phyloP scores from a whole-genome alignment of 1,284 basidiomycete species.

The Apiotrichum sp. region DNA sequence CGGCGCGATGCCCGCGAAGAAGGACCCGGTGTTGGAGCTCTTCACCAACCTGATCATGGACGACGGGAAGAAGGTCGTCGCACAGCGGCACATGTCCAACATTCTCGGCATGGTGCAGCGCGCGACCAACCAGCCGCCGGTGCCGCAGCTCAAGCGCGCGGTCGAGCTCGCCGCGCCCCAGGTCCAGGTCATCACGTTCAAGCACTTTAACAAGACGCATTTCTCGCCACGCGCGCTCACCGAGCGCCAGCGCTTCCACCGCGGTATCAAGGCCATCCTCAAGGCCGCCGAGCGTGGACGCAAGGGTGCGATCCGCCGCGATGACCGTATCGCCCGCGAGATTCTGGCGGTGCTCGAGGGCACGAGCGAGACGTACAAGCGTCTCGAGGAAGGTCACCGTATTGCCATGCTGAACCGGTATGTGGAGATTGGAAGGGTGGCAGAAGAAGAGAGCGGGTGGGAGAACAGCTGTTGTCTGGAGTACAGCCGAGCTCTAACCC shows the following conservation, averaged over 20 bases:
- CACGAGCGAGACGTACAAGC: constrained; percentile 54
- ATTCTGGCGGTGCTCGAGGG: constrained; percentile 63
- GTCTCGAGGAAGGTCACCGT: constrained; percentile 61
- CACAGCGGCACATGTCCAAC: constrained; percentile 55
- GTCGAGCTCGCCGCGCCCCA: constrained; percentile 62
- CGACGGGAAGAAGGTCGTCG: constrained; percentile 63
- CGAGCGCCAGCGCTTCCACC: constrained; percentile 67
- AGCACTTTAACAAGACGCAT: constrained; percentile 58
- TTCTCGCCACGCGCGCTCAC: constrained; percentile 62
- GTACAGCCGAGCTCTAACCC: too few relatives aligned
- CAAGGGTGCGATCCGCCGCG: constrained; percentile 53
- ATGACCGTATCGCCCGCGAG: constrained; percentile 68
- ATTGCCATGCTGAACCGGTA: constrained; percentile 75
- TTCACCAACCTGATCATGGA: constrained; percentile 62
- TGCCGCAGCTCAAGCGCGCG: constrained; percentile 70
- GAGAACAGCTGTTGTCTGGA: too few relatives aligned
- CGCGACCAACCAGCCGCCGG: constrained; percentile 64
- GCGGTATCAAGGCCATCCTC: constrained; percentile 63
- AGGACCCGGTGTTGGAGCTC: constrained; percentile 69
- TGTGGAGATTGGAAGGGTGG: constrained; percentile 33
- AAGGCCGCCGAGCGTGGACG: constrained; percentile 53
- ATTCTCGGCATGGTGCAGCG: constrained; percentile 57
- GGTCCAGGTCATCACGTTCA: constrained; percentile 53
- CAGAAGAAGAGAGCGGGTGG: too few relatives aligned
- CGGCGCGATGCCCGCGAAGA: constrained; percentile 56